Base-by-base conservation (phyloP, 2,329 filamentous ascomycete species). In the Hypomyces perniciosus region DNA sequence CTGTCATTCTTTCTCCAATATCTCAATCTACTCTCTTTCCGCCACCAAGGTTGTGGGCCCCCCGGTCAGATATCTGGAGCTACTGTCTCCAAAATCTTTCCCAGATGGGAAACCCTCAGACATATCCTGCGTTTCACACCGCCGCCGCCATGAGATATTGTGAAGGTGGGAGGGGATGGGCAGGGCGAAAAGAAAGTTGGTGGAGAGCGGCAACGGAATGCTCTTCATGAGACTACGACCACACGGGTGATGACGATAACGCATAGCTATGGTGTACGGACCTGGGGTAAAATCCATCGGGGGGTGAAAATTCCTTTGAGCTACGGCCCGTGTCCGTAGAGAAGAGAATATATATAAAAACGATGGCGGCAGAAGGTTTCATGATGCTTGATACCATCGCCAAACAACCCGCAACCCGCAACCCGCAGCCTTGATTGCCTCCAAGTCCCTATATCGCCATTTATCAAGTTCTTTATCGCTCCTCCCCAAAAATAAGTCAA, bases 91-190 rank as follows among this genome's bases (percentile, higher is more conserved):
- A 45, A 35, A 44, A 55, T 34, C 50, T 54, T 55, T 54, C 48
- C 55, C 40, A 52, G 59, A 46, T 48, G 54, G 61, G 57, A 62
- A 60, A 63, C 38, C 55, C 46, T 31, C 41, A 38, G 56, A 46
- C 59, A 63, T 56, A 39, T 49, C 51, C 41, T 59, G 61, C 61
- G 56, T 62, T 58, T 52, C 46, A 52, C 57, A 54, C 56, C 53
- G 45, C 51, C 55, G 40, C 41, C 42, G 52, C 46, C 42, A 37
- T 41, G 44, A 38, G 35, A 27, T 42, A 33, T 34, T 20, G 49
- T 34, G 29, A 43, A 54, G 48, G 43, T 30, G 37, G 29, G 33
- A 50, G 48, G 28, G 29, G 41, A 44, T 41, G 37, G 31, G 27
- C 46, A 28, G 20, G 33, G 38, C 13, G 40, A 35, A 40, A 45